phyloP scores from a whole-genome alignment of 1,139 yeast species.

The Geotrichum klebahnii region DNA sequence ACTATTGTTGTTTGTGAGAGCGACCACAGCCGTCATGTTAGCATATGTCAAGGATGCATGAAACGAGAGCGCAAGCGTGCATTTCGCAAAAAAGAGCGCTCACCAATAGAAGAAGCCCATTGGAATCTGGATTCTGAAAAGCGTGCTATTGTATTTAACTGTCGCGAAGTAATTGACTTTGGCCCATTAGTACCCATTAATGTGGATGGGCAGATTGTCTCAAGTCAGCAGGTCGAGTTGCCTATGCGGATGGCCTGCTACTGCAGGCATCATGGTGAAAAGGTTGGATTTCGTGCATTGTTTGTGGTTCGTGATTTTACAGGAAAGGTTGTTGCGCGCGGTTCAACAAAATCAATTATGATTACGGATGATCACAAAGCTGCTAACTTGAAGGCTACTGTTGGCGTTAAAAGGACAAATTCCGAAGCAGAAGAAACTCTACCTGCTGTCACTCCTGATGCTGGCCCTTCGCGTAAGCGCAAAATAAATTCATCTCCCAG shows the following conservation, averaged over 20 bases:
- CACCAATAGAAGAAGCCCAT: constrained; percentile 62
- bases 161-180: constrained; percentile 75
- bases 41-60: constrained; percentile 78
- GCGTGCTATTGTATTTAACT: constrained; percentile 80
- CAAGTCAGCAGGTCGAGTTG: constrained; percentile 44
- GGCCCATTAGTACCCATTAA: constrained; percentile 44
- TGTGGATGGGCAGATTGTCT: constrained; percentile 43
- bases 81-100: constrained; percentile 63
- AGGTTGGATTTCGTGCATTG: constrained; percentile 67
- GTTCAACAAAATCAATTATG: constrained; percentile 68
- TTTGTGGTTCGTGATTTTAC: constrained; percentile 59
- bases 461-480: constrained; percentile 12
- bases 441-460: not conserved
- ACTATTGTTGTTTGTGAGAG: constrained; percentile 40
- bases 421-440: not conserved
- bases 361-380: constrained; percentile 86
- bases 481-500: not conserved
- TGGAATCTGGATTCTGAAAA: constrained; percentile 70
- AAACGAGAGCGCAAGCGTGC: constrained; percentile 89
- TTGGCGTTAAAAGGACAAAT: constrained; percentile 20
- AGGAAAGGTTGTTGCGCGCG: constrained; percentile 65
- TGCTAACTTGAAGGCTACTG: constrained; percentile 12
- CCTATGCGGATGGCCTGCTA: constrained; percentile 89
- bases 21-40: constrained; percentile 50
- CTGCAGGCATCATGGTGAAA: constrained; percentile 85